phyloP scores from a whole-genome alignment of 73 alveolate species.

The Breviolum minutum region DNA sequence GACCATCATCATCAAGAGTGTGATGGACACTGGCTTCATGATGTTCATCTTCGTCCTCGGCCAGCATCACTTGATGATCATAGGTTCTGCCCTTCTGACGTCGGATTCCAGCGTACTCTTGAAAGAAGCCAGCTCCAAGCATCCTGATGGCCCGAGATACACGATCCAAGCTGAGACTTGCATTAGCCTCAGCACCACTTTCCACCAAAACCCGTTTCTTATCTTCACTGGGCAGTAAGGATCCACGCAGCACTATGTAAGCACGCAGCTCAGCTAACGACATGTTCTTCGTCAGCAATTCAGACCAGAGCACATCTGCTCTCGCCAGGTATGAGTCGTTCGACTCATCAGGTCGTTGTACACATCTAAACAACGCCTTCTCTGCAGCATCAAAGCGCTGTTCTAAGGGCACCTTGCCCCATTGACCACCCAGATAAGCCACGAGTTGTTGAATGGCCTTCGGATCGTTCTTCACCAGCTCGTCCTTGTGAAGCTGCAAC shows the following conservation, averaged over 20 bases:
- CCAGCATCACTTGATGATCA: neutral
- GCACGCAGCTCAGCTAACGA: neutral
- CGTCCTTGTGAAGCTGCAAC: neutral
- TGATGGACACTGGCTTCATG: neutral
- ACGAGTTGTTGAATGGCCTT: neutral
- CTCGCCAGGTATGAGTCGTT: neutral
- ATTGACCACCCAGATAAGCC: neutral
- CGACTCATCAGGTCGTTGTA: neutral
- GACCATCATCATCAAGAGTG: too few species aligned
- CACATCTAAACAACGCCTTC: neutral
- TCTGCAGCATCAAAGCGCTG: neutral
- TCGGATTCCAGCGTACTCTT: neutral
- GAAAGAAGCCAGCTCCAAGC: neutral
- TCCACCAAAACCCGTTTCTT: neutral
- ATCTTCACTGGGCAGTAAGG: neutral
- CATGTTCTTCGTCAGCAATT: neutral
- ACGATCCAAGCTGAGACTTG: neutral
- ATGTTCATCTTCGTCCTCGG: neutral
- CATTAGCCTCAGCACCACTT: neutral
- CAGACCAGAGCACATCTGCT: neutral
- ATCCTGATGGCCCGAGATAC: neutral
- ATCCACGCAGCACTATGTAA: neutral
- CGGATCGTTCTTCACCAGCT: neutral
- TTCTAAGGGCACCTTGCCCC: neutral
- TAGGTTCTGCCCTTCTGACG: neutral